Percentiles rank a stretch among this genome's conserved stretches.
phyloP scores from a whole-genome alignment of 345 rosid species.

The Jatropha curcas region DNA sequence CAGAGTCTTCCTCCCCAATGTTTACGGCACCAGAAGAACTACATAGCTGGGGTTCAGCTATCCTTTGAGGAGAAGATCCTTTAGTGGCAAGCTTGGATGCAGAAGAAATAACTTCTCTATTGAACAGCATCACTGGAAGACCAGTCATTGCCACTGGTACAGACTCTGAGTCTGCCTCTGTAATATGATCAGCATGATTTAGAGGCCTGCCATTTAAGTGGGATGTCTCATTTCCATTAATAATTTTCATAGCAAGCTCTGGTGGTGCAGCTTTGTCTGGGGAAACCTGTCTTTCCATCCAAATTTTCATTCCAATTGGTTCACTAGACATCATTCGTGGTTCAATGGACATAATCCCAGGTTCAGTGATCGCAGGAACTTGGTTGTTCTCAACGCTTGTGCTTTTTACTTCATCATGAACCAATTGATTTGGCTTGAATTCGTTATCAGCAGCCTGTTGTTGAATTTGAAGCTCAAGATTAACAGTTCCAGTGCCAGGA shows the following conservation, averaged over 20 bases:
- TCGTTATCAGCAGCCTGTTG: conserved; percentile 33
- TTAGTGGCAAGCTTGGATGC: conserved; percentile 22
- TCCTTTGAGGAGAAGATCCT: conserved; percentile 27
- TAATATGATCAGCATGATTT: conserved; percentile 14
- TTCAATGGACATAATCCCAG: conserved; percentile 20
- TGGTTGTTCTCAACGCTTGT: conserved; percentile 15
- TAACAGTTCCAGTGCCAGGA: conserved; percentile 26
- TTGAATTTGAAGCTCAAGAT: conserved; percentile 30
- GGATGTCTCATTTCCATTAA: conserved; percentile 20
- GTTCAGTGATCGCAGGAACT: conserved; percentile 20
- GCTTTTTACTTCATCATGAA: conserved; percentile 23
- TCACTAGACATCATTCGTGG: conserved; percentile 17
- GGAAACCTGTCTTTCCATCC: conserved; percentile 24
- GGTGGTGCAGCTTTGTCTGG: conserved; percentile 25
- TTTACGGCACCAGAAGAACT: conserved; percentile 16
- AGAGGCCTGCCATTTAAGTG: conserved; percentile 14
- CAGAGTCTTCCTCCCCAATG: conserved; percentile 8
- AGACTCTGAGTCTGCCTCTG: conserved; percentile 10
- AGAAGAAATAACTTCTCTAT: conserved; percentile 25
- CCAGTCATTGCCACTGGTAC: conserved; percentile 13
- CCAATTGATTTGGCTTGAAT: conserved; percentile 20
- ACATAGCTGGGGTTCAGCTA: conserved; percentile 14
- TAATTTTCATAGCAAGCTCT: conserved; percentile 34
- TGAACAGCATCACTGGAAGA: conserved; percentile 29
- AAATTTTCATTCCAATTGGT: conserved; percentile 27